These are phyloP conservation scores for Pisolithus microcarpus DNA, from an alignment of 768 basidiomycete species.

Conservation along the genomic window DNA sequence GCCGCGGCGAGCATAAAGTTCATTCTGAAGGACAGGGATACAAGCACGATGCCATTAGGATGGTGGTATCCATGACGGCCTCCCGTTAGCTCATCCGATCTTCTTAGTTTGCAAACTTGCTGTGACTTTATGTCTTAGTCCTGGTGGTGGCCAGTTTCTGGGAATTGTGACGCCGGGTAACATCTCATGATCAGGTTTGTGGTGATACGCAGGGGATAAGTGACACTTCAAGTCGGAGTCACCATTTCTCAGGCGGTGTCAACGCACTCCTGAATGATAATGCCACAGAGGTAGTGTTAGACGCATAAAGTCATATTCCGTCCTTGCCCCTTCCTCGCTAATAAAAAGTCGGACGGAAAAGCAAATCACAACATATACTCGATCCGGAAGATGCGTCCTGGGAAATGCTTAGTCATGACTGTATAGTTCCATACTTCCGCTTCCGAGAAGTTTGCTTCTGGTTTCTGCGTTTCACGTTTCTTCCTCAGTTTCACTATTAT, in stretches of 20 bases:
- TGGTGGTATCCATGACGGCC: slow-evolving; percentile 1
- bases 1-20: slow-evolving; percentile 42
- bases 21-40: slow-evolving; percentile 50
- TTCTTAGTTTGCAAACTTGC: too few species aligned
- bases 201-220: too few species aligned
- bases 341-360: neutral
- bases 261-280: too few species aligned
- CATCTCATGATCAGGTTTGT: too few species aligned
- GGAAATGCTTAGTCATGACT: slow-evolving; percentile 17
- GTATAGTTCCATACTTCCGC: slow-evolving; percentile 6
- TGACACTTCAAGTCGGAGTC: too few species aligned
- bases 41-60: slow-evolving; percentile 30
- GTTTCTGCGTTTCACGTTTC: neutral
- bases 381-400: slow-evolving; percentile 8
- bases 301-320: neutral
- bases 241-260: too few species aligned
- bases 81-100: too few species aligned
- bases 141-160: too few species aligned
- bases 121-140: too few species aligned
- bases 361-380: slow-evolving; percentile 18
- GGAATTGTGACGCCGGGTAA: too few species aligned
- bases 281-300: too few species aligned
- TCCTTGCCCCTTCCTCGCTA: neutral
- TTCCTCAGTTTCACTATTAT: neutral
- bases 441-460: too few species aligned